Evolutionary conservation across 1,284 basidiomycete genomes (phyloP).

Genomic region (Cryptococcus sp.): DNA sequence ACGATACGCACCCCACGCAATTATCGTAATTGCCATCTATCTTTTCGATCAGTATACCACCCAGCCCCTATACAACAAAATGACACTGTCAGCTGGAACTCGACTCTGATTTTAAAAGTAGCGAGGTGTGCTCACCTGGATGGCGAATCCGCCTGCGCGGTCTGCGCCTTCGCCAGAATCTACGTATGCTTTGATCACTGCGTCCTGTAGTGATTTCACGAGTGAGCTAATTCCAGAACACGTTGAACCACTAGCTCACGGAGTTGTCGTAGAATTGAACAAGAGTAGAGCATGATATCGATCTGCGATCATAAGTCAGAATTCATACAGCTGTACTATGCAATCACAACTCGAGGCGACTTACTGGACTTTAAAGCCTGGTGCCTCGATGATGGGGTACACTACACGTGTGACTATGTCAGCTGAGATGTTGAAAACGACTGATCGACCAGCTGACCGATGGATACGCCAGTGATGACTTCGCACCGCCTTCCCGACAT

Average conservation of each 20-base stretch:
- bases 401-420: slow-evolving; percentile 55
- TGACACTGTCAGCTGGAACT: slow-evolving; percentile 7
- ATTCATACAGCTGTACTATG: too few species aligned
- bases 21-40: slow-evolving; percentile 93
- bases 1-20: slow-evolving; percentile 66
- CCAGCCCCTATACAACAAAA: slow-evolving; percentile 65
- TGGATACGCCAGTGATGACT: slow-evolving; percentile 83
- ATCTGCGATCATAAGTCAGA: slow-evolving; percentile 56
- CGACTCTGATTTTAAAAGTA: background rate
- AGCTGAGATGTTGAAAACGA: background rate
- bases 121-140: slow-evolving; percentile 65
- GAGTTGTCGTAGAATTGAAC: slow-evolving; percentile 78
- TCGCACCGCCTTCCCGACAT: slow-evolving; percentile 83
- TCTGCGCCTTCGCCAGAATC: slow-evolving; percentile 86
- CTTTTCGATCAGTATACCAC: slow-evolving; percentile 74
- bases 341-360: slow-evolving; percentile 25
- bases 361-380: slow-evolving; percentile 81
- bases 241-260: slow-evolving; percentile 37
- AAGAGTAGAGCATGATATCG: slow-evolving; percentile 77
- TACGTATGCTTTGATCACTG: slow-evolving; percentile 77
- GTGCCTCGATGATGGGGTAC: slow-evolving; percentile 78
- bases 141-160: slow-evolving; percentile 91
- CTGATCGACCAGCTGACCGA: slow-evolving; percentile 61
- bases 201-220: slow-evolving; percentile 27
- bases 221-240: background rate